Percentiles rank a stretch among this genome's conserved stretches.
Conservation (phyloP, 495 filamentous ascomycete genomes). For the Letharia columbiana region DNA sequence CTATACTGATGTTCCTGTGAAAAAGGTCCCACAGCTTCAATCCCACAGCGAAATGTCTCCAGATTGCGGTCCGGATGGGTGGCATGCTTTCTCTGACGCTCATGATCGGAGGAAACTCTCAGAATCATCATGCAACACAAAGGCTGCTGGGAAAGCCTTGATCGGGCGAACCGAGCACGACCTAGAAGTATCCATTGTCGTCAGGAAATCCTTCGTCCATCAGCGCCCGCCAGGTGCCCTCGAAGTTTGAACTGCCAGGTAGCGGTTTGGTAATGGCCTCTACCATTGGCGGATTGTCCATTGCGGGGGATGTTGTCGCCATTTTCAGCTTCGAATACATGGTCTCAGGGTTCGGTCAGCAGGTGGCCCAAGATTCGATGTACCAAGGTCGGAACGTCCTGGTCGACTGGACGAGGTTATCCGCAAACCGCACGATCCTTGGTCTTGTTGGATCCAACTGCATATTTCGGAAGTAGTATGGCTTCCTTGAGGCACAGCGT, state of each 20-base stretch:
- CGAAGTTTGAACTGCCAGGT: background rate
- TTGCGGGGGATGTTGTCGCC: background rate
- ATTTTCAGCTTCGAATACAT: background rate
- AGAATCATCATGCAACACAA: too few relatives aligned
- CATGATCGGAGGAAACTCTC: too few relatives aligned
- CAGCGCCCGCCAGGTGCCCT: background rate
- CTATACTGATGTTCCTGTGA: too few relatives aligned
- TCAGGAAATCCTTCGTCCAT: constrained; percentile 7
- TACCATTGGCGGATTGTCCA: background rate
- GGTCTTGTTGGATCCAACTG: background rate
- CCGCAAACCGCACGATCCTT: background rate
- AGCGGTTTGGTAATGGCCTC: background rate
- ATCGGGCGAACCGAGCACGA: too few relatives aligned
- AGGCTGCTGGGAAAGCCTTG: too few relatives aligned
- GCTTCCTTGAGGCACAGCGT: too few relatives aligned
- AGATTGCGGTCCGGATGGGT: too few relatives aligned
- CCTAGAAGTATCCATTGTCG: background rate
- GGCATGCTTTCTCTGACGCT: too few relatives aligned
- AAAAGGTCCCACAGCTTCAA: too few relatives aligned
- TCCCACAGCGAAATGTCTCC: too few relatives aligned
- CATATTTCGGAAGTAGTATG: too few relatives aligned
- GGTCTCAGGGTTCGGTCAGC: background rate
- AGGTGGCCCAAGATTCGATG: background rate
- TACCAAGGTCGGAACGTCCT: background rate
- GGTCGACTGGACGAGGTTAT: background rate